Conservation (phyloP, 331 rosid genomes). For the Stylosanthes scabra region DNA sequence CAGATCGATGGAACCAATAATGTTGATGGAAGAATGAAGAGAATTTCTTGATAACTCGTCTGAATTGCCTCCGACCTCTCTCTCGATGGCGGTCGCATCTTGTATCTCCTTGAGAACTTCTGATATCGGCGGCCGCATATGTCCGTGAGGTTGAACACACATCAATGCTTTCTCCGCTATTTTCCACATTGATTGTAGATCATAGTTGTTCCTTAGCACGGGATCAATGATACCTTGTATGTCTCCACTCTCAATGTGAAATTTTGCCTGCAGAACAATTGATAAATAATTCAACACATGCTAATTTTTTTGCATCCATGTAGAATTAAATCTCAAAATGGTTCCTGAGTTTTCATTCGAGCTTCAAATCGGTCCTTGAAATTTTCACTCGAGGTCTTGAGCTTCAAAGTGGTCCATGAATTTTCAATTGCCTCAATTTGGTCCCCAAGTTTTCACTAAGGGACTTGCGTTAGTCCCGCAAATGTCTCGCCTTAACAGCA, state of each 20-base stretch:
- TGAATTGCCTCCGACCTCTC: conserved; percentile 37
- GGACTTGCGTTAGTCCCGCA: not conserved
- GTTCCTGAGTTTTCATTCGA: no score
- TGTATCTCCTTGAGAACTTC: conserved; percentile 96
- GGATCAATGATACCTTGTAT: conserved; percentile 97
- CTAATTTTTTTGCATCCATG: no score
- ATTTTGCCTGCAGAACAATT: conserved; percentile 68
- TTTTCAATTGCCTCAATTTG: no score
- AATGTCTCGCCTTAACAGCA: no score
- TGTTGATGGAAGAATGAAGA: conserved; percentile 34
- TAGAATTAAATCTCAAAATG: no score
- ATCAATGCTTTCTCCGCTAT: conserved; percentile 96
- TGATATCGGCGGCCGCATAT: conserved; percentile 91
- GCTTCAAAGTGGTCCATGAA: no score
- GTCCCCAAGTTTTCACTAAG: no score
- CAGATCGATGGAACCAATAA: conserved; percentile 42
- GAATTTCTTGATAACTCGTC: conserved; percentile 45
- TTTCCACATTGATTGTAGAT: conserved; percentile 98
- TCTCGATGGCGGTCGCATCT: conserved; percentile 81
- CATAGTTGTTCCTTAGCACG: conserved; percentile 56
- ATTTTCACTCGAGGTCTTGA: no score
- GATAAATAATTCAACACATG: not conserved
- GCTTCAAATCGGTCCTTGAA: no score
- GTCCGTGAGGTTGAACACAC: conserved; percentile 95
- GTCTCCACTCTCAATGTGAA: conserved; percentile 92